These are phyloP conservation scores for Paracoccidioides lutzii DNA, from an alignment of 2,329 filamentous ascomycete species.

Conservation along the genomic window DNA sequence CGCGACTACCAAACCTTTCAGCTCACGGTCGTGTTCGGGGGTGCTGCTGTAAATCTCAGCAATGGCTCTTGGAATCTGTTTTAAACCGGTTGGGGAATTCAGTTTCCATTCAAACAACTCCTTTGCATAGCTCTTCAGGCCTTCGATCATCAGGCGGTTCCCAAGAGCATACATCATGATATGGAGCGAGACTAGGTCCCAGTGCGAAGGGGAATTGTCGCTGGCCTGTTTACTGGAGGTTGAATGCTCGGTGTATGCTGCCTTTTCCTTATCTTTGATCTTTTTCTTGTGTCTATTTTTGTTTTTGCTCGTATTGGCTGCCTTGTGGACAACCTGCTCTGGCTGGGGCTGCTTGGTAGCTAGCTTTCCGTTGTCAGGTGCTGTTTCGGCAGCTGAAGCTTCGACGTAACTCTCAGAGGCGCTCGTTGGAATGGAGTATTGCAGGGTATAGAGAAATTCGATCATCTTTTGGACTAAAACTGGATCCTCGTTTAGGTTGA, in stretches of 20 bases:
- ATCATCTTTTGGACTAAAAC: constrained; percentile 7
- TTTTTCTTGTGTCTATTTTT: background rate
- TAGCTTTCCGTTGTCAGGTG: background rate
- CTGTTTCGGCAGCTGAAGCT: background rate
- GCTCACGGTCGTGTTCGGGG: background rate
- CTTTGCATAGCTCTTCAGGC: background rate
- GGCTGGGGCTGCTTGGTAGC: background rate
- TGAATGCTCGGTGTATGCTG: background rate
- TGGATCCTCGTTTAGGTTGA: constrained; percentile 7
- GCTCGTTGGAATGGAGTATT: background rate
- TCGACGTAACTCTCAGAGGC: background rate
- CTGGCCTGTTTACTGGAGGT: background rate
- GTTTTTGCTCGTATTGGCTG: background rate
- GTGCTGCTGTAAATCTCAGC: background rate
- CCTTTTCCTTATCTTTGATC: background rate
- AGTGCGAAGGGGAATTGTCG: background rate
- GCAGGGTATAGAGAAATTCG: constrained; percentile 5
- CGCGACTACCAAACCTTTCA: background rate
- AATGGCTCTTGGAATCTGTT: background rate
- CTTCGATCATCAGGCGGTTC: background rate
- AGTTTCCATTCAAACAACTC: background rate
- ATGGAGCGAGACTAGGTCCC: background rate
- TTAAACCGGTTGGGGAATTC: too few species aligned
- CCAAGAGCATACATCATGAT: background rate
- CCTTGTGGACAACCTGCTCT: background rate